phyloP scores from a whole-genome alignment of 148 eudicot genomes.

The Nepenthes gracilis region DNA sequence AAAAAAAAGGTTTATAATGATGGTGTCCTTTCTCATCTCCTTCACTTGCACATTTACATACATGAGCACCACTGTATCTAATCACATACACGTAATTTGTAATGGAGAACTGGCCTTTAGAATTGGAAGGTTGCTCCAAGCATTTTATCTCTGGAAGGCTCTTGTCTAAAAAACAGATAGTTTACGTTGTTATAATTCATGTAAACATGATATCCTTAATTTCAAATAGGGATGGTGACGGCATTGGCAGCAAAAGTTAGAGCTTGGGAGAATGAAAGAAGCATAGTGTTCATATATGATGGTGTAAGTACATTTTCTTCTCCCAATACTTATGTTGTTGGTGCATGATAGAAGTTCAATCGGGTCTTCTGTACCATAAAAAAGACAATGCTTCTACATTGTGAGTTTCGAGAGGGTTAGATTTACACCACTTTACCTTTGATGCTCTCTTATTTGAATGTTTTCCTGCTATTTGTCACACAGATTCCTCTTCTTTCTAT shows the following conservation, averaged over 20 bases:
- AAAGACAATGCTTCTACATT: background rate
- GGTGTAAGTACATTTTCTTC: slow-evolving; percentile 48
- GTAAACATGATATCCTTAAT: background rate
- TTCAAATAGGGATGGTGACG: slow-evolving; percentile 70
- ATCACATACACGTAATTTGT: background rate
- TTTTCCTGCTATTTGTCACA: slow-evolving; percentile 6
- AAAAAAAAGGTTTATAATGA: background rate
- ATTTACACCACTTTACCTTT: too few species aligned
- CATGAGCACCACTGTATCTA: background rate
- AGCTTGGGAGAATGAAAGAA: slow-evolving; percentile 82
- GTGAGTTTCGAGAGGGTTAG: too few species aligned
- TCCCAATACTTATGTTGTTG: background rate
- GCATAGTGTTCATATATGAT: slow-evolving; percentile 65
- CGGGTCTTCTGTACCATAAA: background rate
- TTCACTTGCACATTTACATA: background rate
- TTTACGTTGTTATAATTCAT: background rate
- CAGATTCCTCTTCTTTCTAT: slow-evolving; percentile 68
- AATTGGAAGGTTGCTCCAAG: too few species aligned
- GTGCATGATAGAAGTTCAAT: background rate
- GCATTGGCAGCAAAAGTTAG: slow-evolving; percentile 47
- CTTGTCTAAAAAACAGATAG: background rate
- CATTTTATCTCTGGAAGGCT: too few species aligned
- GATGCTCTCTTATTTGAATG: slow-evolving; percentile 1
- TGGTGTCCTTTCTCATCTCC: background rate
- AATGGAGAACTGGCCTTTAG: background rate